These are phyloP conservation scores for Pythium dissimile DNA, from an alignment of 352 stramenopile genomes.

Conservation along the genomic window DNA sequence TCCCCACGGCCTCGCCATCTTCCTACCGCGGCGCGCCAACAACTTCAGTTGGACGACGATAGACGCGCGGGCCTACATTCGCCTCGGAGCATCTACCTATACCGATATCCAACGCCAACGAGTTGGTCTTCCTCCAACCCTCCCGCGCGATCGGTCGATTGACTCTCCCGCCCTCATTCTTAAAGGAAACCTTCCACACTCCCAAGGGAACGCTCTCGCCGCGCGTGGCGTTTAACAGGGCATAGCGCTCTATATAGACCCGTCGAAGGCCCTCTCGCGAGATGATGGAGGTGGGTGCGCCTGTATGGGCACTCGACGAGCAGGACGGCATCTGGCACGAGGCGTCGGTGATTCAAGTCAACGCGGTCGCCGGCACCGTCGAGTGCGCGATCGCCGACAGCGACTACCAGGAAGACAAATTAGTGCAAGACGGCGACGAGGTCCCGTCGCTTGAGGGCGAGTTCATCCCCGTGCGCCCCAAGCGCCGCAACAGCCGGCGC, in stretches of 20 bases:
- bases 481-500: conserved; percentile 48
- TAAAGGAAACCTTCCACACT: too few relatives aligned
- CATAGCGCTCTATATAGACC: too few relatives aligned
- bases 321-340: conserved; percentile 60
- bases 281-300: conserved; percentile 64
- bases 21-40: too few relatives aligned
- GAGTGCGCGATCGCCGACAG: conserved; percentile 53
- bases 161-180: too few relatives aligned
- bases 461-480: conserved; percentile 37
- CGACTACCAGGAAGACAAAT: conserved; percentile 23
- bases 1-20: not conserved
- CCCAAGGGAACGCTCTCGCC: too few relatives aligned
- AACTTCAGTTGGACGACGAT: too few relatives aligned
- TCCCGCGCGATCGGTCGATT: too few relatives aligned
- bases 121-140: too few relatives aligned
- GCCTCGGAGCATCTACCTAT: not conserved
- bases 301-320: conserved; percentile 73
- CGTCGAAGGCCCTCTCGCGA: too few relatives aligned
- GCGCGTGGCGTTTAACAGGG: too few relatives aligned
- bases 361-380: conserved; percentile 37
- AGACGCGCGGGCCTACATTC: too few relatives aligned
- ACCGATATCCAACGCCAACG: not conserved
- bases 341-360: conserved; percentile 50
- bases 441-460: conserved; percentile 28
- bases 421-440: conserved; percentile 22